These are phyloP conservation scores for Ophiostoma quercus DNA, from an alignment of 2,329 filamentous ascomycete species.

Conservation along the genomic window DNA sequence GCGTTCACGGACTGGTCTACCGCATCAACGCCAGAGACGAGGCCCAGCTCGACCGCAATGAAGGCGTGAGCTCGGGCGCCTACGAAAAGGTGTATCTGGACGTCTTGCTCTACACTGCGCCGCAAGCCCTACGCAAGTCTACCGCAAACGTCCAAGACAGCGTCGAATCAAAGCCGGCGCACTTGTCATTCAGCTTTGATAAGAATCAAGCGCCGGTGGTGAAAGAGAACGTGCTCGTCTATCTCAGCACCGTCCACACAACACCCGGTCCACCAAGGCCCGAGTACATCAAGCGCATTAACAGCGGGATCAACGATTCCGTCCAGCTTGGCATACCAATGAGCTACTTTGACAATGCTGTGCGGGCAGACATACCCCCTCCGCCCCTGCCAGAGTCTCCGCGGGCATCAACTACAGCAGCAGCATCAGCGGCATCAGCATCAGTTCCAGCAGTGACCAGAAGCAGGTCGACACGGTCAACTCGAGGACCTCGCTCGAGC, in stretches of 20 bases:
- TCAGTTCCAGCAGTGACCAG: not conserved
- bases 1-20: constrained; percentile 41
- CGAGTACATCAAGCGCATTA: constrained; percentile 41
- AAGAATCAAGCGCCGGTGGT: not conserved
- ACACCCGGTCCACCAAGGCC: constrained; percentile 36
- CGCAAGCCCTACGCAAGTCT: not conserved
- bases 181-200: not conserved
- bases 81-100: constrained; percentile 34
- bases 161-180: not conserved
- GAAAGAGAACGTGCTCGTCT: constrained; percentile 33
- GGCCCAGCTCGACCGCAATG: constrained; percentile 38
- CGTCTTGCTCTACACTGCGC: constrained; percentile 30
- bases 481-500: not conserved
- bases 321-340: constrained; percentile 31
- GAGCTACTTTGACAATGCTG: constrained; percentile 3
- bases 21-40: constrained; percentile 38
- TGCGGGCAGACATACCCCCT: not conserved
- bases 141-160: not conserved
- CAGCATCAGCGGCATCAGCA: not conserved
- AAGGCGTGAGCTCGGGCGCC: constrained; percentile 39
- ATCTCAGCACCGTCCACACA: constrained; percentile 36
- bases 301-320: constrained; percentile 37
- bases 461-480: not conserved
- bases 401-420: not conserved
- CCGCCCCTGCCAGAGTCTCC: not conserved